Base-by-base conservation (phyloP, 2,329 filamentous ascomycete species). In the Verticillium dahliae region DNA sequence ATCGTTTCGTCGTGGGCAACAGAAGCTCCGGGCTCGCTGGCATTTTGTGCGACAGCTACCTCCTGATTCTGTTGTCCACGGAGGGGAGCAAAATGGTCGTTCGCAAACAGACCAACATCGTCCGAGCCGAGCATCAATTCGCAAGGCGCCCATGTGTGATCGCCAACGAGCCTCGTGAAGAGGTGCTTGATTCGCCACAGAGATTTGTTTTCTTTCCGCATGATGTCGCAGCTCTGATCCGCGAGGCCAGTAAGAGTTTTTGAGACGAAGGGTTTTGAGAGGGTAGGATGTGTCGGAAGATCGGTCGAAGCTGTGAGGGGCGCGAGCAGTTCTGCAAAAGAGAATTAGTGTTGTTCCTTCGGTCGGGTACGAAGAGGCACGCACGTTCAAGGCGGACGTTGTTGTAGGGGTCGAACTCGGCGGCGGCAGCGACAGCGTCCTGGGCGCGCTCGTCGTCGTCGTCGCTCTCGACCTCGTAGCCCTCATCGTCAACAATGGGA, bases 241-340 rank as follows among this genome's bases (percentile, higher is more conserved):
- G 88, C 85, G 61, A 96, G 82, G 65, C 90, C 85, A 58, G 85
- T 87, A 18, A 95, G 81, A 11, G 89, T 90, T 66, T 85, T 87
- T 58, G 89, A 91, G 14, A 82, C 88, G 71, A 92, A 95, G 0
- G 91, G 87, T 67, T 86, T 81, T 63, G 89, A 91, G 50, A 93
- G 79, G 31, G 89, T 89, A 59, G 90, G 88, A 71, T 95, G 91
- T 61, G 82, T 82, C 14, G 90, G 84, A 15, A 96, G 80, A 63
- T 93, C 90, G 72, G 89, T 89, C 58, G 90, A 85, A 38, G 89
- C 81, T 18, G 89, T 91, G 60, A 95, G 78, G 13, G 91, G 91
- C 22, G 88, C 88, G 61, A 95, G 85, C 15, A 94, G 80, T 61
- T 86, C 90, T 92, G 69, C 13, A 57, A 75, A 15, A 56, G 18